Evolutionary conservation across 768 basidiomycete genomes (phyloP).

Genomic region (Phlegmacium glaucopus): DNA sequence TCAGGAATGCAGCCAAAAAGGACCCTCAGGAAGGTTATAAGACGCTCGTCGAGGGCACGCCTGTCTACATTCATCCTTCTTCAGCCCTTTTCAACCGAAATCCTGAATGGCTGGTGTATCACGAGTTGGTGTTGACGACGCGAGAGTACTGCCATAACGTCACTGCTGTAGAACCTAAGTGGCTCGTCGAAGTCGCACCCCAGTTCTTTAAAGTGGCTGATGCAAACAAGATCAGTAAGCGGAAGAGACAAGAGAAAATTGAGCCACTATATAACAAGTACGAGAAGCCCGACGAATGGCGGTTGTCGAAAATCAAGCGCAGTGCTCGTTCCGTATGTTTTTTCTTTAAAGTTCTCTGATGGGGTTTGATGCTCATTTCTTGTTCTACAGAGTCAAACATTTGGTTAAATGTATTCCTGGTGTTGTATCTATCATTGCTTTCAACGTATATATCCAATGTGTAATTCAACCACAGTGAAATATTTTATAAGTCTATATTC

Average conservation of each 20-base stretch:
- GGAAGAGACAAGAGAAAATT: conserved; percentile 95
- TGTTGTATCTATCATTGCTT: background rate
- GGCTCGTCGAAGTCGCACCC: conserved; percentile 97
- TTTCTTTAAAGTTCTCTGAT: conserved; percentile 1
- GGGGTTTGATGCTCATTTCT: conserved; percentile 11
- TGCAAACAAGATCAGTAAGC: conserved; percentile 94
- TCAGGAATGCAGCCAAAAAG: conserved; percentile 98
- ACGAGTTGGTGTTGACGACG: conserved; percentile 95
- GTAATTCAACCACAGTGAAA: too few species aligned
- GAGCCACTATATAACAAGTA: conserved; percentile 95
- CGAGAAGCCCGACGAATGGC: conserved; percentile 94
- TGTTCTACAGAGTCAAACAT: conserved; percentile 75
- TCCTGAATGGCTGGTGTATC: conserved; percentile 95
- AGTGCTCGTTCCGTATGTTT: conserved; percentile 74
- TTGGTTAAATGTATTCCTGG: conserved; percentile 54
- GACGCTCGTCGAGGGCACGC: conserved; percentile 95
- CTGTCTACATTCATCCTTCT: conserved; percentile 97
- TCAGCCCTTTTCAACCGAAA: conserved; percentile 95
- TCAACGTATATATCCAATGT: background rate
- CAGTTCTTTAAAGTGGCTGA: conserved; percentile 99
- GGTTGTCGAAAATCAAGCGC: conserved; percentile 87
- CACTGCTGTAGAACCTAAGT: conserved; percentile 95
- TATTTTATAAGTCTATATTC: too few species aligned
- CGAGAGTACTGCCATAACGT: conserved; percentile 92
- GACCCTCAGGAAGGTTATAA: conserved; percentile 99